A percentile compares a stretch with the other conserved stretches of the same genome.
These are phyloP conservation scores for Lecanosticta acicola DNA, from an alignment of 2,329 filamentous ascomycete genomes.

Conservation along the genomic window DNA sequence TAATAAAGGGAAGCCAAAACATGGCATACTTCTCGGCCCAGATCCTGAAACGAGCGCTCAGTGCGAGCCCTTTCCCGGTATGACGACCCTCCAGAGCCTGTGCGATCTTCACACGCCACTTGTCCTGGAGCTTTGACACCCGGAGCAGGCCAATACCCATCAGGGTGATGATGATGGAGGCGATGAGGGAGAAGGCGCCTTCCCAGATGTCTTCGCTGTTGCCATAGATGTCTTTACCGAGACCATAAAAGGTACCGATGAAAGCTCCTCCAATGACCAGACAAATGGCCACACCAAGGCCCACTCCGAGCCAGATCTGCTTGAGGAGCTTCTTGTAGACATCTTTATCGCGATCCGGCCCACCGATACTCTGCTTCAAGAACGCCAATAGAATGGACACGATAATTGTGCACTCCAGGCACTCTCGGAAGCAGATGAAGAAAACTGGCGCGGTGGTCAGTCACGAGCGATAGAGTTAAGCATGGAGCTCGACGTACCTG, in stretches of 20 bases:
- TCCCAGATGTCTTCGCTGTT: slow-evolving; percentile 72
- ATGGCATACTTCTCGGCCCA: slow-evolving; percentile 75
- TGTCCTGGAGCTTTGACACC: slow-evolving; percentile 75
- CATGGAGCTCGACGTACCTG: slow-evolving; percentile 38
- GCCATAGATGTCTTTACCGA: slow-evolving; percentile 63
- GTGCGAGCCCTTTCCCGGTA: slow-evolving; percentile 32
- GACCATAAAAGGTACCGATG: slow-evolving; percentile 67
- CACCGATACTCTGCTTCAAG: slow-evolving; percentile 70
- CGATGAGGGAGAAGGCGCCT: slow-evolving; percentile 69
- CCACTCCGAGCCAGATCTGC: slow-evolving; percentile 64
- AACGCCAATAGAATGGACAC: slow-evolving; percentile 83
- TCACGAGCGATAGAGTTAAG: slow-evolving; percentile 1
- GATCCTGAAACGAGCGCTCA: slow-evolving; percentile 50
- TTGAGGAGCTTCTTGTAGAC: slow-evolving; percentile 53
- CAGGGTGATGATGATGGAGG: slow-evolving; percentile 71
- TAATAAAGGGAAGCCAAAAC: slow-evolving; percentile 82
- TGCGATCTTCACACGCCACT: slow-evolving; percentile 80
- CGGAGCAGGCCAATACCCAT: slow-evolving; percentile 77
- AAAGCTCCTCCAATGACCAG: slow-evolving; percentile 60
- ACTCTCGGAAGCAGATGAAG: slow-evolving; percentile 85
- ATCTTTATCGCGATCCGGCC: slow-evolving; percentile 52
- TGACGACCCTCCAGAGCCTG: slow-evolving; percentile 58
- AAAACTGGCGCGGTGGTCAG: slow-evolving; percentile 52
- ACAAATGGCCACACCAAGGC: slow-evolving; percentile 58
- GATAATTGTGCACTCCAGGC: slow-evolving; percentile 75